Percentiles rank a stretch among this genome's conserved stretches.
Evolutionary conservation across 257 asterid genomes (phyloP).

Genomic region (Handroanthus guayacan): DNA sequence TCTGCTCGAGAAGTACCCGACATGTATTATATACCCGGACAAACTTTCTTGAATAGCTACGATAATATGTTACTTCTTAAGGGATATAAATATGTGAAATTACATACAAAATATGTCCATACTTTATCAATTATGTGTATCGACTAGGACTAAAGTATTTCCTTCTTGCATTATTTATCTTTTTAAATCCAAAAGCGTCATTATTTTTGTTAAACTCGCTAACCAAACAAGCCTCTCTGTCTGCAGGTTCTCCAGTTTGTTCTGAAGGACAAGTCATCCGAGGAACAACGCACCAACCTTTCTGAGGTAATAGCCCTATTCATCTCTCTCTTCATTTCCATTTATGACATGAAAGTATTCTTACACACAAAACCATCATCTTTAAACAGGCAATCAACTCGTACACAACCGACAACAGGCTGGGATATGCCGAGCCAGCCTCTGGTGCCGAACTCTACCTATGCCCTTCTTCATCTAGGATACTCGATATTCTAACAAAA

Average conservation of each 20-base stretch:
- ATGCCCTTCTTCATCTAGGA: slow-evolving; percentile 68
- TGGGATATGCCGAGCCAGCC: slow-evolving; percentile 89
- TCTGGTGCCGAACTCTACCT: slow-evolving; percentile 85
- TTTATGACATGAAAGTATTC: not conserved
- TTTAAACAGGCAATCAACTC: slow-evolving; percentile 70
- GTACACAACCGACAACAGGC: slow-evolving; percentile 68
- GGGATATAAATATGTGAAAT: not conserved
- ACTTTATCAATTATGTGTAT: not conserved
- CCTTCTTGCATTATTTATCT: not conserved
- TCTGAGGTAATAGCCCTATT: slow-evolving; percentile 60
- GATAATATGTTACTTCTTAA: not conserved
- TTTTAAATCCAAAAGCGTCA: not conserved
- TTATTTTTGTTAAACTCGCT: slow-evolving; percentile 2
- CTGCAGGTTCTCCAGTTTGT: slow-evolving; percentile 81
- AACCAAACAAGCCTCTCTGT: not conserved
- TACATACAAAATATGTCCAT: not conserved
- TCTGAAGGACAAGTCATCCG: slow-evolving; percentile 63
- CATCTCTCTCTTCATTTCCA: not conserved
- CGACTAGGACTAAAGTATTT: not conserved
- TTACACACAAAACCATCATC: not conserved
- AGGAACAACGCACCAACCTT: slow-evolving; percentile 53
- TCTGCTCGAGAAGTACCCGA: not conserved
- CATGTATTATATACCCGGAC: not conserved
- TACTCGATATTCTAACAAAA: slow-evolving; percentile 63
- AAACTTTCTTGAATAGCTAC: not conserved